Base-by-base conservation (phyloP, 1,284 basidiomycete species). In the Rhodofomes roseus region DNA sequence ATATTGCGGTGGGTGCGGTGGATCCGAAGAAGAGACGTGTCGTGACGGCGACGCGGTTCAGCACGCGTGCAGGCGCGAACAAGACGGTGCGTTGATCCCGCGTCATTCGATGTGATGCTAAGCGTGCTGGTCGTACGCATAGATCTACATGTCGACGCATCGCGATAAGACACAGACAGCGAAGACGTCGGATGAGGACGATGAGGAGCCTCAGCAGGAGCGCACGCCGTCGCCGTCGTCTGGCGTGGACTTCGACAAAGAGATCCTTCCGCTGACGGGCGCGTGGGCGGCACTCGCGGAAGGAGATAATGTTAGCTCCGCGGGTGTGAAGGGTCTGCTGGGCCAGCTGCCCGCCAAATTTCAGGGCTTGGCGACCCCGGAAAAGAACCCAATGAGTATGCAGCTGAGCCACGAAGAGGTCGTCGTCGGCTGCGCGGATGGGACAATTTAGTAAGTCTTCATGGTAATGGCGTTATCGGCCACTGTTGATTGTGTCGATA, bases 321-420 rank as follows among this genome's bases (percentile, higher is more conserved):
- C 68, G 2, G 75, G 72, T 11, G 73, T 82, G 11, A 83, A 81
- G 65, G 89, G 90, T 4, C 66, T 91, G 1, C 71, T 81, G 40
- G 86, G 90, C 0, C 63, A 74, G 14, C 68, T 90, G 20, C 89
- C 89, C 1, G 65, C 69, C 36, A 90, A 87, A 68, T 92, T 92
- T 66, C 71, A 77, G 23, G 90, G 90, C 1, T 76, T 93, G 31
- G 89, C 90, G 36, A 89, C 82, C 20, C 90, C 90, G 1, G 90
- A 90, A 73, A 91, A 92, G 81, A 93, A 93, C 66, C 91, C 91
- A 14, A 93, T 93, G 90, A 89, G 87, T 59, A 92, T 93, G 89
- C 90, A 92, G 66, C 71, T 93, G 65, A 91, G 86, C 63, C 91
- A 92, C 65, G 90, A 93, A 69, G 89, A 92, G 69, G 90, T 92